These are phyloP conservation scores for Mortierella antarctica DNA, from an alignment of 192 early-diverging fungal species.

Conservation along the genomic window DNA sequence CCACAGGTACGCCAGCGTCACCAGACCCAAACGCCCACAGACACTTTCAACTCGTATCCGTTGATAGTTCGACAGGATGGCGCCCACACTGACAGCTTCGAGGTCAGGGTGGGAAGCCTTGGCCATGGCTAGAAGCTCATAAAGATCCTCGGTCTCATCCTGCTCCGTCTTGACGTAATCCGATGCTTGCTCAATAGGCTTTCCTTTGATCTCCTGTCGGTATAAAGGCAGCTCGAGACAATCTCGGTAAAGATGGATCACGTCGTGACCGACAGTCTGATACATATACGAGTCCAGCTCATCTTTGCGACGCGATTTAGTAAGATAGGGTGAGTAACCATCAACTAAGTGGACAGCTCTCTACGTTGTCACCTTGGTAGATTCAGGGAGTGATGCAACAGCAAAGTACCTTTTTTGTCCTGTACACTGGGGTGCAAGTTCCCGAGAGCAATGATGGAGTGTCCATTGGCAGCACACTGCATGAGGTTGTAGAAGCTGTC, in stretches of 20 bases:
- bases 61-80: slow-evolving; percentile 97
- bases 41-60: slow-evolving; percentile 96
- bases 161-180: slow-evolving; percentile 75
- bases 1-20: slow-evolving; percentile 91
- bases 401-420: slow-evolving; percentile 66
- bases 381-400: neutral
- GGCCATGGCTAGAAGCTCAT: slow-evolving; percentile 74
- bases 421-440: slow-evolving; percentile 84
- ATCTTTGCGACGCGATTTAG: slow-evolving; percentile 59
- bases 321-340: neutral
- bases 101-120: slow-evolving; percentile 81
- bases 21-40: slow-evolving; percentile 86
- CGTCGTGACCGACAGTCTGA: slow-evolving; percentile 96
- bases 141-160: slow-evolving; percentile 98
- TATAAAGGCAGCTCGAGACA: slow-evolving; percentile 91
- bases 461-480: slow-evolving; percentile 93
- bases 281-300: slow-evolving; percentile 97
- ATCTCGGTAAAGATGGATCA: slow-evolving; percentile 82
- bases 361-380: neutral
- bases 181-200: slow-evolving; percentile 67
- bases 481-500: slow-evolving; percentile 97
- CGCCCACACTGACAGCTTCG: slow-evolving; percentile 90
- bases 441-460: slow-evolving; percentile 92
- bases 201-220: slow-evolving; percentile 76
- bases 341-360: neutral